These are phyloP conservation scores for Shiraia bambusicola DNA, from an alignment of 2,329 filamentous ascomycete species.

Conservation along the genomic window DNA sequence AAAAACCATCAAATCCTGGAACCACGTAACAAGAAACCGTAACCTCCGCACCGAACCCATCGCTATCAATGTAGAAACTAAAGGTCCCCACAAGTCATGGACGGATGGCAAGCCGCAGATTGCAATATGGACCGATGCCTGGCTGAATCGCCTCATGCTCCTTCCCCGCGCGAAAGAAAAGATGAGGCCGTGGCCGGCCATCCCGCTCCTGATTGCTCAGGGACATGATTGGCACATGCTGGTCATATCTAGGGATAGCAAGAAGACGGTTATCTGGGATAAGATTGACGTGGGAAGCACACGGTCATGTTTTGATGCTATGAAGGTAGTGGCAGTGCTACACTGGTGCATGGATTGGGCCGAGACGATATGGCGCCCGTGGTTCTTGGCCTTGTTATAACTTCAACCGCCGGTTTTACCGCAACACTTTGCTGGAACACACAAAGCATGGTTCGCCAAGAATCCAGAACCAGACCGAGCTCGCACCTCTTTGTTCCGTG, in stretches of 20 bases:
- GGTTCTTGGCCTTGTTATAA: slow-evolving; percentile 21
- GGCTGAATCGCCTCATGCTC: slow-evolving; percentile 22
- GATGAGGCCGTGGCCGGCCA: slow-evolving; percentile 22
- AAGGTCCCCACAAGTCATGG: slow-evolving; percentile 28
- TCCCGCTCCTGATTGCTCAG: slow-evolving; percentile 26
- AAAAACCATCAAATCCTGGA: too few relatives aligned
- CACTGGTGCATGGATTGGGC: slow-evolving; percentile 30
- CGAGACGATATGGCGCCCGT: slow-evolving; percentile 29
- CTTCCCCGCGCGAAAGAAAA: slow-evolving; percentile 5
- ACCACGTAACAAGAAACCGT: too few relatives aligned
- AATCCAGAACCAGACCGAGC: too few relatives aligned
- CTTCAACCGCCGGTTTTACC: too few relatives aligned
- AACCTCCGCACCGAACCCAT: slow-evolving; percentile 15
- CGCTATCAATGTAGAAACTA: slow-evolving; percentile 29
- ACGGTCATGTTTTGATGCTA: slow-evolving; percentile 25
- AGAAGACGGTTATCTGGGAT: slow-evolving; percentile 21
- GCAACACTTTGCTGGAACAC: too few relatives aligned
- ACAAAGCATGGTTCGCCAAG: too few relatives aligned
- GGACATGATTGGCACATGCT: slow-evolving; percentile 32
- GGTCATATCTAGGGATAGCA: slow-evolving; percentile 19
- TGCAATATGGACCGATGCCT: slow-evolving; percentile 27
- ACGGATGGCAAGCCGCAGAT: slow-evolving; percentile 29
- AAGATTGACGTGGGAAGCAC: slow-evolving; percentile 26
- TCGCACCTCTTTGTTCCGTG: too few relatives aligned
- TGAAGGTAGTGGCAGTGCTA: slow-evolving; percentile 25